phyloP scores from a whole-genome alignment of 129 eudicot species.

The Escallonia rubra region DNA sequence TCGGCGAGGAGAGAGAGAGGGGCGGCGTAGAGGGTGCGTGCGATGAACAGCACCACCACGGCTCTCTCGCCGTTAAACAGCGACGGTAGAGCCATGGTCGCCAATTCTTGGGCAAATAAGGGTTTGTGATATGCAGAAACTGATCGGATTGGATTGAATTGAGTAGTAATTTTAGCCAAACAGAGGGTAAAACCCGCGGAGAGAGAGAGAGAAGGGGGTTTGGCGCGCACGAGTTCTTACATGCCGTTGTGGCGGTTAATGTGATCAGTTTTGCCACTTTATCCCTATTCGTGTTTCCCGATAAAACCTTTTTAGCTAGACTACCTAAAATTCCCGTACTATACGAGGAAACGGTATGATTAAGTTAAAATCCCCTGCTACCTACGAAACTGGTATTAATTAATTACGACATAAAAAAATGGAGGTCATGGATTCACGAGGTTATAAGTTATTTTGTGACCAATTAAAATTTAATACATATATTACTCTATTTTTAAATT shows the following conservation, averaged over 20 bases:
- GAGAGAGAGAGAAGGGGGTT: conserved; percentile 1
- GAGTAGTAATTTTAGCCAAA: background rate
- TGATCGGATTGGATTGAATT: background rate
- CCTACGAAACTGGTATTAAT: too few species aligned
- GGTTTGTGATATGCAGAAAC: background rate
- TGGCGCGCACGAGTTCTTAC: conserved; percentile 11
- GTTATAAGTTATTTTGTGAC: too few species aligned
- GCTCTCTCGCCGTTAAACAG: conserved; percentile 89
- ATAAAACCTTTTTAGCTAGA: too few species aligned
- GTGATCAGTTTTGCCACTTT: background rate
- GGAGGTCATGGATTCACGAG: too few species aligned
- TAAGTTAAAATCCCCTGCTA: too few species aligned
- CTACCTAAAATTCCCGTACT: too few species aligned
- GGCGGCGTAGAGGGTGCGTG: conserved; percentile 40
- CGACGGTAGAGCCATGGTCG: conserved; percentile 50
- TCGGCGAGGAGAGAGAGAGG: conserved; percentile 39
- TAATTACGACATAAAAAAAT: too few species aligned
- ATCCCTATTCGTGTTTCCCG: too few species aligned
- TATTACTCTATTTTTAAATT: too few species aligned
- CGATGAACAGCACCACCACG: conserved; percentile 63
- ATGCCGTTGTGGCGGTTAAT: background rate
- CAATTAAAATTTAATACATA: too few species aligned
- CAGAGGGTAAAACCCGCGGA: background rate
- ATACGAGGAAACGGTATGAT: too few species aligned
- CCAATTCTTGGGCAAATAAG: background rate